Evolutionary conservation across 306 rosid genomes (phyloP), one percentile per base, ranked within the genome.

Genomic region (Vigna nakashimae): DNA sequence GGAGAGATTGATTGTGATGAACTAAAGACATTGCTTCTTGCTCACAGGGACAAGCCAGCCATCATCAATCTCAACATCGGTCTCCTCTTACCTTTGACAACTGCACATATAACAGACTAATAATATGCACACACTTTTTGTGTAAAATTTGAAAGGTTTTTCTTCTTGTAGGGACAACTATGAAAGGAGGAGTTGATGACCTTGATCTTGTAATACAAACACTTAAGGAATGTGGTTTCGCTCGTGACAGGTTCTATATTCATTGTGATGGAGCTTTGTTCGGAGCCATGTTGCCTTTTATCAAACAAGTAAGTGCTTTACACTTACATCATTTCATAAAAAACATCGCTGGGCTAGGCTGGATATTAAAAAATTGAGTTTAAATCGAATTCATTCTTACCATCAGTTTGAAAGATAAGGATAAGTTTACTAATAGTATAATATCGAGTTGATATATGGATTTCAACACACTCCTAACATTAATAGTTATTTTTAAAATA

Each of bases 261-360:
- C 96, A 92, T 20, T 92, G 91, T 12, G 96, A 92, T 26, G 93
- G 90, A 73, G 93, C 96, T 1, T 66, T 92, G 58, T 84, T 83
- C 42, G 96, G 96, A 65, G 87, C 86, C 28, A 90, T 92, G 95
- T 65, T 90, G 75, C 90, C 97, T 17, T 92, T 92, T 75, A 77
- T 92, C 77, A 75, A 90, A 46, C 72, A 20, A 84, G 96, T 68
- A 14, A 56, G 63, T 56, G 22, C 11, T 38, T 38, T 40, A 40
- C 45, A 40, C 2, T 1, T 40, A 40, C 42, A 40, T 7, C 2
- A 7, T 7, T 40, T 1, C 43, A 7, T 7, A 40, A 7, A 4
- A 7, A 40, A 6, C 10, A 1, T 40, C 10, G 8, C 10, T 40
- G 7, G 8, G 10, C 9, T 40, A 28, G 2, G 43, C 7, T 40